Base-by-base conservation (phyloP, 2,329 filamentous ascomycete genomes). In the Dactylellina parvicollis region DNA sequence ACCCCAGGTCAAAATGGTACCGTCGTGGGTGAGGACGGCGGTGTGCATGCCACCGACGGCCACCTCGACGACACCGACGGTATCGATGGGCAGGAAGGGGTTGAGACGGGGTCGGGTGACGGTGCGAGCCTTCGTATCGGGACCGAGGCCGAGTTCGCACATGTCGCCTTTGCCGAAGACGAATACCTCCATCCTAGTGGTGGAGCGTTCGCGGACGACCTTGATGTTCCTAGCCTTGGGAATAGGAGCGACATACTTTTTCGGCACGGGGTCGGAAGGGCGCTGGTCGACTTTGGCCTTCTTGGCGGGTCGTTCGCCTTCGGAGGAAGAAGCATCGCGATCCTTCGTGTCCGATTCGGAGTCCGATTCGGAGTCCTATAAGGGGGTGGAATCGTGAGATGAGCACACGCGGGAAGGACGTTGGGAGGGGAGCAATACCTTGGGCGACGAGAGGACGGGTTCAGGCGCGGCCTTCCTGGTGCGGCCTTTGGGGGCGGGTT, bases 21-120 rank as follows among this genome's bases (percentile, higher is more conserved):
- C 92, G 80, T 94, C 89, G 76, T 88, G 86, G 54, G 92, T 94
- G 57, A 95, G 82, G 2, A 89, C 91, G 75, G 90, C 83, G 57
- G 85, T 88, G 81, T 96, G 92, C 91, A 96, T 94, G 65, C 91
- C 91, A 73, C 92, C 92, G 72, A 89, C 88, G 55, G 90, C 88
- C 66, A 96, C 81, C 80, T 91, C 88, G 1, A 95, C 90, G 34
- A 95, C 87, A 47, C 88, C 86, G 60, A 88, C 85, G 36, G 82
- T 82, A 72, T 85, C 82, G 2, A 85, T 82, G 24, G 82, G 81
- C 40, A 92, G 83, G 67, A 85, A 83, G 50, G 84, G 82, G 79
- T 92, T 92, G 70, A 90, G 82, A 57, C 90, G 89, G 16, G 92
- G 92, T 28, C 89, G 87, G 82, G 89, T 90, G 76, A 92, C 89